Evolutionary conservation across 2,329 filamentous ascomycete species (phyloP), one percentile per base, ranked within the genome.

Genomic region (Lachnellula arida): DNA sequence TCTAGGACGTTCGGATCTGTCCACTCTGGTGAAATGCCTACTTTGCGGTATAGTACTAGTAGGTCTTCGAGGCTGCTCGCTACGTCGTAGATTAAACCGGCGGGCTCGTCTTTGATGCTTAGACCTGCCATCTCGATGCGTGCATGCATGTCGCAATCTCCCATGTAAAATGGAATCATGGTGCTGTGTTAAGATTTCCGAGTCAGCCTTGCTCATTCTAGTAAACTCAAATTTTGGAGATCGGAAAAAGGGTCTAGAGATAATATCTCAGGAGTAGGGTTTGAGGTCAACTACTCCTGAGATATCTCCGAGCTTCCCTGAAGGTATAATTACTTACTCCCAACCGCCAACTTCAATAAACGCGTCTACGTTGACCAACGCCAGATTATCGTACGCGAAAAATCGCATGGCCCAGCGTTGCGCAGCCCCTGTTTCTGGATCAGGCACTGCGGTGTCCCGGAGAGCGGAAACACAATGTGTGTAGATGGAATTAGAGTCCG

Each of bases 331-430:
- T 28, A 28, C 28, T 28, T 28, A 28, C 28, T 85, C 81, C 79
- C 81, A 85, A 0, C 74, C 78, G 19, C 81, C 75, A 22, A 60
- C 49, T 17, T 60, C 74, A n/a, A 51, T n/a, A 19, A 49, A 77
- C 0, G 79, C 76, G 7, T 67, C 71, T 11, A 77, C 77, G 62
- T 85, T 84, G 43, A 84, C 78, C 1, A 84, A 71, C 2, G 80
- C 75, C 2, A 85, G 72, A 59, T 79, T 77, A 64, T 85, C 81
- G 68, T 83, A 84, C 12, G 78, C 74, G 65, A 82, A 84, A 67
- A 81, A 81, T n/a, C 75, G 74, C 50, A 76, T 67, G 0, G 71
- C 80, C 81, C 81, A 84, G 51, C 48, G 55, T 14, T 46, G 19
- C n/a, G 44, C n/a, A 60, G 1, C 8, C 17, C 12, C 28, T 53